Conservation (phyloP, 179 eudicot genomes). For the Beta macrorhiza region DNA sequence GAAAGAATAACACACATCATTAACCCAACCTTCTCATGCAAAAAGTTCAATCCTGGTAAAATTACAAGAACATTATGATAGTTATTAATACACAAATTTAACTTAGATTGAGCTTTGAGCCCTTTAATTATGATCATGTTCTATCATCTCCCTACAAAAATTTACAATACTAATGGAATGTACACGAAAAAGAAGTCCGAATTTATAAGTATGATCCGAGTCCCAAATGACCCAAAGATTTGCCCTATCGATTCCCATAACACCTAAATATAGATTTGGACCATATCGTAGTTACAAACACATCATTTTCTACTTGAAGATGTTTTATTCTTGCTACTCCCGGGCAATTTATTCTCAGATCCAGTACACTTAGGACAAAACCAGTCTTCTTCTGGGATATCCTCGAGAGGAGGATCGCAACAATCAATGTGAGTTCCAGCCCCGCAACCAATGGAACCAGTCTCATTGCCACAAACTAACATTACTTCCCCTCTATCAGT, state of each 20-base stretch:
- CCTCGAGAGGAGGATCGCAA: conserved; percentile 75
- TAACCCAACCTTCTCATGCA: conserved; percentile 11
- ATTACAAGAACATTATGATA: not conserved
- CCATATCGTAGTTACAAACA: not conserved
- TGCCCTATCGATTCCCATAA: too few species aligned
- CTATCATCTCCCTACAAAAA: conserved; percentile 13
- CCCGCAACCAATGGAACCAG: conserved; percentile 72
- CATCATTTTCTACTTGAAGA: not conserved
- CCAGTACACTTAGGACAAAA: conserved; percentile 57
- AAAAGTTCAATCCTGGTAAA: not conserved
- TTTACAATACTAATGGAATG: conserved; percentile 22
- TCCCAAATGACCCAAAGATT: too few species aligned
- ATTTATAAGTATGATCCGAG: too few species aligned
- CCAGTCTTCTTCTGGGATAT: conserved; percentile 79
- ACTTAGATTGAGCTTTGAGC: not conserved
- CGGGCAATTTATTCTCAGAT: conserved; percentile 14
- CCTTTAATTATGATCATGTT: not conserved
- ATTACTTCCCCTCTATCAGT: conserved; percentile 74
- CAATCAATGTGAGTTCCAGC: conserved; percentile 80
- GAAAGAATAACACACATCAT: conserved; percentile 3
- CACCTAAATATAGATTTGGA: not conserved
- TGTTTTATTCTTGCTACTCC: conserved; percentile 31
- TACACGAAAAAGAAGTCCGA: not conserved
- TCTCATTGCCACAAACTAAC: conserved; percentile 80
- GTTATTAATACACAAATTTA: conserved; percentile 2